Percentiles rank a stretch among this genome's conserved stretches.
phyloP scores from a whole-genome alignment of 148 eudicot species.

The Nepenthes gracilis region DNA sequence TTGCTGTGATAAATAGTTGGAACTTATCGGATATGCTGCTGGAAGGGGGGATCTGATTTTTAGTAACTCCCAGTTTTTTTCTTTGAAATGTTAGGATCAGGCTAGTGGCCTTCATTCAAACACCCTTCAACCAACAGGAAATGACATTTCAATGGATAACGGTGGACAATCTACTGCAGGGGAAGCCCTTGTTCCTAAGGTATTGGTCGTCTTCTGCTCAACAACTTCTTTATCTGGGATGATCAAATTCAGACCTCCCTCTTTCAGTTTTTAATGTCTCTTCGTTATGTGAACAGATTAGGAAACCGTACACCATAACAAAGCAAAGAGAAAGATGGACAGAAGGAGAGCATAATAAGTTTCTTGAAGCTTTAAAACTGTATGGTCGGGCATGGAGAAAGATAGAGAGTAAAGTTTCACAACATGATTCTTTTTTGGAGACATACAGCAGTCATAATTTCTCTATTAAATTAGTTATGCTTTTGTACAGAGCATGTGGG shows the following conservation, averaged over 20 bases:
- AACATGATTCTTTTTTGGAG: neutral
- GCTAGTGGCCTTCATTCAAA: slow-evolving; percentile 17
- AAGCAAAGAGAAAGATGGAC: slow-evolving; percentile 97
- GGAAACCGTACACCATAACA: slow-evolving; percentile 86
- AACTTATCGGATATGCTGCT: no score
- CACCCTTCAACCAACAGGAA: slow-evolving; percentile 4
- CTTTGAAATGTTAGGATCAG: slow-evolving; percentile 32
- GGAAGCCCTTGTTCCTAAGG: slow-evolving; percentile 59
- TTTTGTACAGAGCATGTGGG: slow-evolving; percentile 68
- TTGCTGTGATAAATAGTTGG: no score
- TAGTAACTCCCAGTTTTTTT: neutral
- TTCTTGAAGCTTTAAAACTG: slow-evolving; percentile 75
- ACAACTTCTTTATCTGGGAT: slow-evolving; percentile 4
- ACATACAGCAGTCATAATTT: neutral
- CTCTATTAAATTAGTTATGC: slow-evolving; percentile 6
- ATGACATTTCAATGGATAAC: slow-evolving; percentile 10
- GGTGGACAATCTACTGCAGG: slow-evolving; percentile 15
- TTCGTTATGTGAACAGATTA: slow-evolving; percentile 22
- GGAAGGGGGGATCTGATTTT: neutral
- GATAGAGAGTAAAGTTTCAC: slow-evolving; percentile 51
- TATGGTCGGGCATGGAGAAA: slow-evolving; percentile 85
- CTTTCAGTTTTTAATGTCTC: neutral
- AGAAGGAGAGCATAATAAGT: slow-evolving; percentile 85
- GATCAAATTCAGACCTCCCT: slow-evolving; percentile 4
- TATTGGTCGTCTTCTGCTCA: slow-evolving; percentile 3